Evolutionary conservation across 2,329 filamentous ascomycete genomes (phyloP), one percentile per base, ranked within the genome.

Genomic region (Fusarium goolgardi): DNA sequence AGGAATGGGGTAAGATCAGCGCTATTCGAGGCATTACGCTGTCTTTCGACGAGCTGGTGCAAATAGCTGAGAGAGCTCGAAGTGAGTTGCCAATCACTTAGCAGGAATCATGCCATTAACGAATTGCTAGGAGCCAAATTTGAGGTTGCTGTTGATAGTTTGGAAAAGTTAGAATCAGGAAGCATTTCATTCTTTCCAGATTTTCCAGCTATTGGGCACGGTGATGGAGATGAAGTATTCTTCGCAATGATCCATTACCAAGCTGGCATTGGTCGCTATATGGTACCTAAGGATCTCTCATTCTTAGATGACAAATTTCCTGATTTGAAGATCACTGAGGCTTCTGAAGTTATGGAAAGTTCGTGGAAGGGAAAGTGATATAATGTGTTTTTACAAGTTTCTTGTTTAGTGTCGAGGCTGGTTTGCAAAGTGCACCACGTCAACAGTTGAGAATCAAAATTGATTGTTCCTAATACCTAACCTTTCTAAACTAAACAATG

Each of bases 91-190:
- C 10, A 5, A 3, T 7, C 3, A 21, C 1, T 25, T 1, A 0
- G 1, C 10, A 1, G 0, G 2, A 4, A 3, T 1, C 1, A 1
- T 16, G 2, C 9, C 23, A 8, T 21, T 59, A 7, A 62, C 18
- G 1, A 1, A 2, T 3, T 3, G 1, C 2, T 21, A 71, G 69
- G 63, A 0, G 43, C 18, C 18, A 71, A 71, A 10, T 71, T 71
- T 11, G 9, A 60, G 7, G 55, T 70, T 0, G 57, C 32, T 1
- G 23, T 46, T 12, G 69, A 71, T 18, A 71, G 65, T 6, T 20
- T 75, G 18, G 67, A 70, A 11, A 74, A 69, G 39, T 40, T 75
- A 2, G 58, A 69, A 16, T 70, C 69, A 0, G 72, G 73, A 1
- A 67, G 55, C 8, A 75, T 75, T 15, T 74, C 73, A 1, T 73